Conservation (phyloP, 2,329 filamentous ascomycete genomes). For the Ceratocystis ficicola region DNA sequence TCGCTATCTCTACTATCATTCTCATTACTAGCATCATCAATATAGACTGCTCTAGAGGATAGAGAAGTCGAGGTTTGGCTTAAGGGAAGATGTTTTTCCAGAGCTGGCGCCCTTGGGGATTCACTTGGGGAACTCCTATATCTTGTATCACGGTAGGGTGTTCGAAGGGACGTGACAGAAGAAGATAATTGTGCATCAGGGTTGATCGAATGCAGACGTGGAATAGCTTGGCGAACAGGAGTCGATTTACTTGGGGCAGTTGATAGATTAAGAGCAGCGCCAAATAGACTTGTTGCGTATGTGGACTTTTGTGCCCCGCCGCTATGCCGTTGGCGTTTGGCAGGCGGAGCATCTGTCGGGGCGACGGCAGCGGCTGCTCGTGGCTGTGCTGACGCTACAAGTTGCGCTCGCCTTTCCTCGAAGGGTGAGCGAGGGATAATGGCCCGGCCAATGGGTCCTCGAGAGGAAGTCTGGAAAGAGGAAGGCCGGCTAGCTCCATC, state of each 20-base stretch:
- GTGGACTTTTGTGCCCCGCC: constrained; percentile 32
- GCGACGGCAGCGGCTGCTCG: too few species aligned
- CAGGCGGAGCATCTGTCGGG: constrained; percentile 1
- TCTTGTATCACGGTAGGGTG: constrained; percentile 12
- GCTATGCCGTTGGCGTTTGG: constrained; percentile 24
- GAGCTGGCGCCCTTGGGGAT: neutral
- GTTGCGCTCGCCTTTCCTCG: constrained; percentile 15
- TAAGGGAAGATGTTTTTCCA: neutral
- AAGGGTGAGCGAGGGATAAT: constrained; percentile 15
- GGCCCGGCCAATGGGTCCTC: constrained; percentile 16
- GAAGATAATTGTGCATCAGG: neutral
- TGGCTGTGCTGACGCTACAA: neutral
- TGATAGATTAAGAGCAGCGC: constrained; percentile 34
- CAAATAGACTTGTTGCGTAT: constrained; percentile 42
- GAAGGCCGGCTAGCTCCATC: neutral
- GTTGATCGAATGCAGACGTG: constrained; percentile 14
- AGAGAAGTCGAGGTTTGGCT: neutral
- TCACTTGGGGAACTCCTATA: neutral
- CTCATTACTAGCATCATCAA: neutral
- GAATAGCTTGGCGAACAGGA: constrained; percentile 12
- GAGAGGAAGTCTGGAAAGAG: constrained; percentile 14
- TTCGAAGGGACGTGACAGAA: constrained; percentile 11
- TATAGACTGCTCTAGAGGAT: neutral
- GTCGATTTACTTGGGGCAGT: neutral
- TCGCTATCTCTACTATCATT: neutral